Evolutionary conservation across 495 filamentous ascomycete species (phyloP).

Genomic region (Neurospora sp.): DNA sequence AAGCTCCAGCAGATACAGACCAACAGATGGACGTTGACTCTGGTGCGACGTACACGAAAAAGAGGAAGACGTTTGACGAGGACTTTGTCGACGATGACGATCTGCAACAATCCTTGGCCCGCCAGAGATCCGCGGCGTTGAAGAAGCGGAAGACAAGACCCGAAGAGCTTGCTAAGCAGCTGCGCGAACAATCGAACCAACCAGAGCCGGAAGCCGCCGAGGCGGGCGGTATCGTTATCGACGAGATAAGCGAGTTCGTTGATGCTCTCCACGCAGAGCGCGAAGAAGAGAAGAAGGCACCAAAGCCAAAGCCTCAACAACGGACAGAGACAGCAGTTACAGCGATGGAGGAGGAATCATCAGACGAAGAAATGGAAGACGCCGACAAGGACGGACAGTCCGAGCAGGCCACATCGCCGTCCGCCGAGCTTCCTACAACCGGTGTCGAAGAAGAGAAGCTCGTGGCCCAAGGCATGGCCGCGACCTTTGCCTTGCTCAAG

Average conservation of each 20-base stretch:
- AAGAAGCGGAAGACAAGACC: conserved; percentile 78
- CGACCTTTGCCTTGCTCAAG: conserved; percentile 68
- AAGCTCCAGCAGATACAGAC: conserved; percentile 31
- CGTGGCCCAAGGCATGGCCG: conserved; percentile 66
- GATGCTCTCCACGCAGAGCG: conserved; percentile 60
- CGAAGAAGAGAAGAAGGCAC: conserved; percentile 52
- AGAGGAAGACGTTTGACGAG: conserved; percentile 53
- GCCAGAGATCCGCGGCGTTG: conserved; percentile 67
- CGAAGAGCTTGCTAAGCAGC: conserved; percentile 73
- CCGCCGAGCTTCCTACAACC: conserved; percentile 41
- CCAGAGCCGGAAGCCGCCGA: conserved; percentile 32
- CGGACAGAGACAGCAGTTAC: conserved; percentile 28
- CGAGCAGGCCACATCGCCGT: conserved; percentile 13
- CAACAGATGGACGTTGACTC: conserved; percentile 73
- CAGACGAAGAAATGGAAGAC: conserved; percentile 42
- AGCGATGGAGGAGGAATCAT: conserved; percentile 40
- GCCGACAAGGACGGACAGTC: conserved; percentile 56
- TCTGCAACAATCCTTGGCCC: conserved; percentile 72
- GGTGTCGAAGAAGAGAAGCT: conserved; percentile 80
- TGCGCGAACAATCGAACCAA: conserved; percentile 62
- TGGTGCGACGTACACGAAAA: conserved; percentile 39
- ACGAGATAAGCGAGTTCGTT: conserved; percentile 93
- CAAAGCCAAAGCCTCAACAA: conserved; percentile 33
- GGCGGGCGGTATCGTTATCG: conserved; percentile 71
- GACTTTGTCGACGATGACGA: conserved; percentile 88